Conservation (phyloP, 1,284 basidiomycete genomes). For the Ustilago sp. region DNA sequence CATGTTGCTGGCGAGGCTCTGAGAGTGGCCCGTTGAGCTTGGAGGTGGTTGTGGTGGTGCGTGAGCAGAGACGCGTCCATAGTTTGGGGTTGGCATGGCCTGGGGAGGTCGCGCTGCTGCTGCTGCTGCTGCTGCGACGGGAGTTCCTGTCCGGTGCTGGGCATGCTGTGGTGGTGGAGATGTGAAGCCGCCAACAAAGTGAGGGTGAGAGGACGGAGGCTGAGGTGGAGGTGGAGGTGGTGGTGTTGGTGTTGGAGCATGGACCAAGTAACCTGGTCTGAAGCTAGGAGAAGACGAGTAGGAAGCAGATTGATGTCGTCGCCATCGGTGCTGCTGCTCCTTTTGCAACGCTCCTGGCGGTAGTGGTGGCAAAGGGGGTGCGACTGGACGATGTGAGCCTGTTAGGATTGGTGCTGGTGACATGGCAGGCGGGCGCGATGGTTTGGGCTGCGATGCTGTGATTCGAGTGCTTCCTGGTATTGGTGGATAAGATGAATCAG, state of each 20-base stretch:
- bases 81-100: conserved; percentile 15
- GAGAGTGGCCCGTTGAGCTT: conserved; percentile 8
- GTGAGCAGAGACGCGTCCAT: conserved; percentile 12
- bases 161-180: conserved; percentile 5
- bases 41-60: conserved; percentile 1
- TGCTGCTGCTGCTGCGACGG: background rate
- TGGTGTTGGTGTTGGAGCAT: conserved; percentile 25
- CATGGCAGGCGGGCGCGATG: conserved; percentile 11
- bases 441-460: conserved; percentile 37
- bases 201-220: conserved; percentile 9
- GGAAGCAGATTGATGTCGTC: conserved; percentile 31
- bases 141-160: conserved; percentile 6
- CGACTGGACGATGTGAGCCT: conserved; percentile 27
- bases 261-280: conserved; percentile 43
- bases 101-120: conserved; percentile 17
- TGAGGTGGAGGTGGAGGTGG: conserved; percentile 35
- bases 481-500: conserved; percentile 63
- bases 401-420: conserved; percentile 2
- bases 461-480: conserved; percentile 45
- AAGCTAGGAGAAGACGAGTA: conserved; percentile 25
- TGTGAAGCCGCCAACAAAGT: conserved; percentile 38
- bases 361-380: conserved; percentile 52
- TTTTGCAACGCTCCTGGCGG: conserved; percentile 47
- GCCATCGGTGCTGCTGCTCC: conserved; percentile 47
- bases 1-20: conserved; percentile 28